Percentiles rank a stretch among this genome's conserved stretches.
These are phyloP conservation scores for Fusarium tanahbumbuense DNA, from an alignment of 2,329 filamentous ascomycete genomes.

Conservation along the genomic window DNA sequence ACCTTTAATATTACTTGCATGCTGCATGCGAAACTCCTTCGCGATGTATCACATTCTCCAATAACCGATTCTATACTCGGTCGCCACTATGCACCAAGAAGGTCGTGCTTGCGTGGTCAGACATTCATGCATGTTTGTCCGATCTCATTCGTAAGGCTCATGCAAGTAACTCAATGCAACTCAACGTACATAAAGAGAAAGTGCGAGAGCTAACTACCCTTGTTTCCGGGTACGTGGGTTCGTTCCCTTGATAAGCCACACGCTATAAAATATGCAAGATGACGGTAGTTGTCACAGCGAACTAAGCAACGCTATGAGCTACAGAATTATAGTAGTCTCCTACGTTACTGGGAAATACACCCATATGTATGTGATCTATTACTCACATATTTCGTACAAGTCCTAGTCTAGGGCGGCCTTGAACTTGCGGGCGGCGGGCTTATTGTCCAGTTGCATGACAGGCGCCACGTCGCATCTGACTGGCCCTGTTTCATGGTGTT, in stretches of 20 bases:
- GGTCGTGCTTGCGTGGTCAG: slow-evolving; percentile 8
- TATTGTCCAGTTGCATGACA: slow-evolving; percentile 18
- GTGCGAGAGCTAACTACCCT: not conserved
- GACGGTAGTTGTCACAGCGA: not conserved
- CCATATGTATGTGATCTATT: not conserved
- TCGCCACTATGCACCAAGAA: not conserved
- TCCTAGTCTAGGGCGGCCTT: not conserved
- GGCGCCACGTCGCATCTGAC: slow-evolving; percentile 7
- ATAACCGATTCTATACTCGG: not conserved
- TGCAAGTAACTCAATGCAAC: not conserved
- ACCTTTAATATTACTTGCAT: not conserved
- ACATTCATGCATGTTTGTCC: slow-evolving; percentile 28
- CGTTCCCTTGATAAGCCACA: slow-evolving; percentile 12
- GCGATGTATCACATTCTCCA: slow-evolving; percentile 19
- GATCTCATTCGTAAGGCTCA: not conserved
- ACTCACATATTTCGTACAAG: not conserved
- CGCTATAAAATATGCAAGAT: not conserved
- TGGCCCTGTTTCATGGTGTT: not conserved
- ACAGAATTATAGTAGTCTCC: not conserved
- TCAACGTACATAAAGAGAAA: not conserved
- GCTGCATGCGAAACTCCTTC: slow-evolving; percentile 10
- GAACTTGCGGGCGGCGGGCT: slow-evolving; percentile 5
- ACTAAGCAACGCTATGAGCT: not conserved
- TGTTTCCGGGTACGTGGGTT: slow-evolving; percentile 23
- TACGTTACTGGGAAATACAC: not conserved